Conservation (phyloP, 768 basidiomycete species). For the Suillus subluteus region DNA sequence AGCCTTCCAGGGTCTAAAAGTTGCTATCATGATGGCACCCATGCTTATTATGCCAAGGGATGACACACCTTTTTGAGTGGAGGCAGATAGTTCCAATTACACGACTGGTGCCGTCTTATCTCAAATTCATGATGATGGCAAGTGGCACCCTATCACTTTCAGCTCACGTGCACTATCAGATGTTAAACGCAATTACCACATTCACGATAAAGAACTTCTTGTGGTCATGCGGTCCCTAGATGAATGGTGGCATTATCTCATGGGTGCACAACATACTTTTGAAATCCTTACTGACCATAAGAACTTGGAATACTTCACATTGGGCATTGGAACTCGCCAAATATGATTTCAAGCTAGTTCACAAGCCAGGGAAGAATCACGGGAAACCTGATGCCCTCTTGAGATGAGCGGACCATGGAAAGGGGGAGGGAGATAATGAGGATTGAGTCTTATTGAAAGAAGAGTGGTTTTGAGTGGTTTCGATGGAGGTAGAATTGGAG, state of each 20-base stretch:
- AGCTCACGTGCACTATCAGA: conserved; percentile 33
- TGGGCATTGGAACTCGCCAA: too few relatives aligned
- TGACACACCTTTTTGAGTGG: conserved; percentile 22
- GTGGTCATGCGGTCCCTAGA: conserved; percentile 27
- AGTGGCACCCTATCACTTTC: conserved; percentile 44
- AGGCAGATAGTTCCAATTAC: conserved; percentile 36
- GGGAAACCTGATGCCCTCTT: too few relatives aligned
- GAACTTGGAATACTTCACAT: too few relatives aligned
- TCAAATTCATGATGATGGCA: conserved; percentile 16
- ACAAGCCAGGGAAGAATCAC: too few relatives aligned
- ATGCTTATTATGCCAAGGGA: conserved; percentile 24
- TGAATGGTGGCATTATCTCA: conserved; percentile 13
- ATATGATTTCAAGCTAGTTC: too few relatives aligned
- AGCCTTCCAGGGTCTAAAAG: conserved; percentile 36
- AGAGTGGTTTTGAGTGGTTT: too few relatives aligned
- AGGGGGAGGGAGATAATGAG: too few relatives aligned
- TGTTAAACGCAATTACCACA: conserved; percentile 47
- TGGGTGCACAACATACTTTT: background rate
- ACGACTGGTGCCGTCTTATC: conserved; percentile 38
- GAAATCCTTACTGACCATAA: conserved; percentile 39
- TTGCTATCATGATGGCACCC: conserved; percentile 27
- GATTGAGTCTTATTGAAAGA: too few relatives aligned
- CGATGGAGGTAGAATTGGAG: too few relatives aligned
- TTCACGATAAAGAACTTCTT: conserved; percentile 40
- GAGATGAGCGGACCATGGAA: too few relatives aligned